These are phyloP conservation scores for Scutellaria barbata DNA, from an alignment of 257 asterid species.

Conservation along the genomic window DNA sequence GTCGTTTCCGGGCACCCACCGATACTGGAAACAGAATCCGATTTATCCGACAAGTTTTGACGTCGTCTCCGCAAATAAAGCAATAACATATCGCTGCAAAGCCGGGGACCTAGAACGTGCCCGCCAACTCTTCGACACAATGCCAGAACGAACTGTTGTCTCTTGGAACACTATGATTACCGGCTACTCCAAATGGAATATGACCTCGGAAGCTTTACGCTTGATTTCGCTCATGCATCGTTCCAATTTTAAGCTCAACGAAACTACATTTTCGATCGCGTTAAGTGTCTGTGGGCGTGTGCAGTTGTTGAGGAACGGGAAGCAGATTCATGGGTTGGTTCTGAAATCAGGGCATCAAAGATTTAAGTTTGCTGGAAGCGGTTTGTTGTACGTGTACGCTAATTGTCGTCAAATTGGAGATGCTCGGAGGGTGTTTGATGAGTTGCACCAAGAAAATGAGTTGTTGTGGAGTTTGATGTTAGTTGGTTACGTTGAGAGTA, in stretches of 20 bases:
- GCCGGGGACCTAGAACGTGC: constrained; percentile 56
- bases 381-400: constrained; percentile 57
- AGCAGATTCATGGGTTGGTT: constrained; percentile 62
- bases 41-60: constrained; percentile 14
- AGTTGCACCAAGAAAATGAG: constrained; percentile 52
- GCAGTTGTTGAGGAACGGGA: constrained; percentile 48
- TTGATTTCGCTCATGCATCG: constrained; percentile 61
- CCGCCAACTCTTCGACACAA: constrained; percentile 66
- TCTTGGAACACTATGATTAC: constrained; percentile 86
- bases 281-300: constrained; percentile 66
- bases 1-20: constrained; percentile 37
- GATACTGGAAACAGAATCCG: constrained; percentile 41
- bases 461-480: constrained; percentile 79
- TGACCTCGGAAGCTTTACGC: constrained; percentile 41
- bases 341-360: constrained; percentile 57
- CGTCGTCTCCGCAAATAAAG: constrained; percentile 53
- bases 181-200: constrained; percentile 59
- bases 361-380: constrained; percentile 65
- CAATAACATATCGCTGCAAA: constrained; percentile 37
- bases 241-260: constrained; percentile 52
- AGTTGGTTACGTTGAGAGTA: constrained; percentile 64
- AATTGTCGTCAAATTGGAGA: constrained; percentile 49
- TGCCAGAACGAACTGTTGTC: constrained; percentile 68
- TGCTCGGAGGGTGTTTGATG: constrained; percentile 63
- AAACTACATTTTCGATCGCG: constrained; percentile 55